These are phyloP conservation scores for Glarea lozoyensis DNA, from an alignment of 495 filamentous ascomycete genomes.

Conservation along the genomic window DNA sequence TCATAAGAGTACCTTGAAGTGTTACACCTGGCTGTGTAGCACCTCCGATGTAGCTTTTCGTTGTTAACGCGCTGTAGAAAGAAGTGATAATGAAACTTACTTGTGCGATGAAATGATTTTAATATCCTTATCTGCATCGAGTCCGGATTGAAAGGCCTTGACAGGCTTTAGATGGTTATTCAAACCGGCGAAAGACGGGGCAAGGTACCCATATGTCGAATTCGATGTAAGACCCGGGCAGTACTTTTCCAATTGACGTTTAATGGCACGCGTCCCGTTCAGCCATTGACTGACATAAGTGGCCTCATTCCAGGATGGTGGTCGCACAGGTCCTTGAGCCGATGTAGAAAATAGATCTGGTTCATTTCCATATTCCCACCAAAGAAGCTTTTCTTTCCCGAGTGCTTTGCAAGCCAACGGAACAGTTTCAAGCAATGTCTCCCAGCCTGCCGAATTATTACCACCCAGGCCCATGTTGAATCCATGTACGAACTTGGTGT, in stretches of 20 bases:
- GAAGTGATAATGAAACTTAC: slow-evolving; percentile 23
- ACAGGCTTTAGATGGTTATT: slow-evolving; percentile 42
- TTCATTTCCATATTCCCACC: slow-evolving; percentile 62
- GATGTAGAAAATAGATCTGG: slow-evolving; percentile 53
- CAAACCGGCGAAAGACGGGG: slow-evolving; percentile 52
- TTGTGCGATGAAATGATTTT: slow-evolving; percentile 55
- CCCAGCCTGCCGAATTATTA: slow-evolving; percentile 41
- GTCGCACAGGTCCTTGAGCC: slow-evolving; percentile 42
- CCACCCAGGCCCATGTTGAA: slow-evolving; percentile 49
- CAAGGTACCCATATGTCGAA: slow-evolving; percentile 42
- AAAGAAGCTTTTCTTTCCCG: slow-evolving; percentile 33
- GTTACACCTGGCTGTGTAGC: slow-evolving; percentile 54
- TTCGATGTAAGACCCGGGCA: slow-evolving; percentile 41
- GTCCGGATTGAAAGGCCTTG: slow-evolving; percentile 39
- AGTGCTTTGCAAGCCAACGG: slow-evolving; percentile 52
- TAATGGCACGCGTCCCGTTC: slow-evolving; percentile 41
- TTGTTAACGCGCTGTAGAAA: not conserved
- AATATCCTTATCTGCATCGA: slow-evolving; percentile 42
- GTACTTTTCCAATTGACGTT: slow-evolving; percentile 32
- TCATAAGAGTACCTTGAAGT: slow-evolving; percentile 55
- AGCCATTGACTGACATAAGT: slow-evolving; percentile 56
- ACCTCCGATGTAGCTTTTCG: slow-evolving; percentile 52
- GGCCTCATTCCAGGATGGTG: slow-evolving; percentile 44
- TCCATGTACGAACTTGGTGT: slow-evolving; percentile 50
- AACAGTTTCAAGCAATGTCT: slow-evolving; percentile 45